Evolutionary conservation across 306 rosid genomes (phyloP).

Genomic region (Dalbergia cultrata): DNA sequence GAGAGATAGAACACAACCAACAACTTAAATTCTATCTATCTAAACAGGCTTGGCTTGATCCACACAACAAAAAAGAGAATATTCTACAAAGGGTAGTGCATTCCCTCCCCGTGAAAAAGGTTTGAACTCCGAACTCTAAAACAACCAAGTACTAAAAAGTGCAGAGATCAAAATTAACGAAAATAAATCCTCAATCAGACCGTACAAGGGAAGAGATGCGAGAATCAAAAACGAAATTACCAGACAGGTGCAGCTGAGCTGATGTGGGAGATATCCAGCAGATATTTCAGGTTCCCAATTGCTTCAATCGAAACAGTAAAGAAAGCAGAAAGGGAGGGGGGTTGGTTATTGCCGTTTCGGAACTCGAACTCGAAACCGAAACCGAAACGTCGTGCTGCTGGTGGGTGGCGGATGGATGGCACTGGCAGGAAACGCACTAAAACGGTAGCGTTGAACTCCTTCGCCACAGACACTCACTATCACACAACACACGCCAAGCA

Average conservation of each 20-base stretch:
- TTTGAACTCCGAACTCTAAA: neutral
- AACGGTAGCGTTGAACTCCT: constrained; percentile 39
- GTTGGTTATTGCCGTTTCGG: neutral
- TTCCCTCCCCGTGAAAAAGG: neutral
- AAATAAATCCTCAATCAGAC: neutral
- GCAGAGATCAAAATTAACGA: neutral
- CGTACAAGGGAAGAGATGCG: neutral
- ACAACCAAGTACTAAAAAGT: neutral
- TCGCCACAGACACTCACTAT: neutral
- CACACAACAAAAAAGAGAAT: neutral
- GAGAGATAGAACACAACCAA: neutral
- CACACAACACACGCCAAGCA: neutral
- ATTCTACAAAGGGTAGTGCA: neutral
- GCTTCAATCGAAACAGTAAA: neutral
- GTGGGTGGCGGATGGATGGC: neutral
- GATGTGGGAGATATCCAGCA: neutral
- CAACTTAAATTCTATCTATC: neutral
- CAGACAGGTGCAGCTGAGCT: neutral
- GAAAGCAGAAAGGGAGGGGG: neutral
- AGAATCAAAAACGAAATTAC: neutral
- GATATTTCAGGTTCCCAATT: neutral
- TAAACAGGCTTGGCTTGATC: neutral
- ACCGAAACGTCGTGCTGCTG: no score
- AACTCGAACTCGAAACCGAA: neutral
- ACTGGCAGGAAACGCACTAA: constrained; percentile 2